Conservation (phyloP, 148 eudicot species). For the Silene uniflora region DNA sequence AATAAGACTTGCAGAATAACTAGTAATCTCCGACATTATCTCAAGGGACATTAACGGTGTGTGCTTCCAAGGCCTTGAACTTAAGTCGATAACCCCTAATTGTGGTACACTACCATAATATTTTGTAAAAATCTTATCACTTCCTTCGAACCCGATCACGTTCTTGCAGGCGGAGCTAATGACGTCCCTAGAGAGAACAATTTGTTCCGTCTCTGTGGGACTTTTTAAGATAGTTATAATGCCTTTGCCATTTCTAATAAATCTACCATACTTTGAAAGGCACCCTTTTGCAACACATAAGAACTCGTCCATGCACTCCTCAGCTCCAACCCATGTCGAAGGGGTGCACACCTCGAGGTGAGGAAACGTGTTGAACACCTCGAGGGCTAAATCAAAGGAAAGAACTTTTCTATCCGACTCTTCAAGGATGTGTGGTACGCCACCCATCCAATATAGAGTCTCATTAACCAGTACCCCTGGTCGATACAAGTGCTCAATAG, state of each 20-base stretch:
- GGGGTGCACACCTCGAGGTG: neutral
- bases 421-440: no score
- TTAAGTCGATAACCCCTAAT: neutral
- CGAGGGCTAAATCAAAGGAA: no score
- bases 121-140: neutral
- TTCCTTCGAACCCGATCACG: neutral
- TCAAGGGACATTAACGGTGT: neutral
- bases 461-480: no score
- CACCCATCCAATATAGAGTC: no score
- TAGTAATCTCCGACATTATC: no score
- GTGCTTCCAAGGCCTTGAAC: neutral
- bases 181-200: no score
- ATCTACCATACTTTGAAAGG: no score
- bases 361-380: neutral
- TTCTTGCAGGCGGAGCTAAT: neutral
- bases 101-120: neutral
- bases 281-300: slow-evolving; percentile 6
- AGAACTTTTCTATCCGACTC: no score
- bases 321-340: neutral
- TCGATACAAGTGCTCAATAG: neutral
- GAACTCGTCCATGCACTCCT: neutral
- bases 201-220: no score
- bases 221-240: neutral
- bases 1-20: no score
- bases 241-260: neutral